A percentile compares a stretch with the other conserved stretches of the same genome.
Evolutionary conservation across 2,329 filamentous ascomycete species (phyloP).

Genomic region (Alternaria infectoria): DNA sequence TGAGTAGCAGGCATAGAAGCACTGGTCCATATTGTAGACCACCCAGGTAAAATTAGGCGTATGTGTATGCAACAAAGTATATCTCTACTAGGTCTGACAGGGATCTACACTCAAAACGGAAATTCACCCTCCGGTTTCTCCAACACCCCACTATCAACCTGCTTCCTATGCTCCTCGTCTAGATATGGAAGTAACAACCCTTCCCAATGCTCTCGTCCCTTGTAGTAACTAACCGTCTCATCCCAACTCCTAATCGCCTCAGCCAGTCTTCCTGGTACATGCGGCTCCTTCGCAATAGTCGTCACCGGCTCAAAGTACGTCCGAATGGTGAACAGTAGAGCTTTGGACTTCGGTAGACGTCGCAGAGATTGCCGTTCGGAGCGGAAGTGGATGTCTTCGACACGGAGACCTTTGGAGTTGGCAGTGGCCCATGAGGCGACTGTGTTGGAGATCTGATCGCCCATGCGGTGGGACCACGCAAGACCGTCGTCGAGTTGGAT

Average conservation of each 20-base stretch:
- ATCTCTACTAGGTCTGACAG: too few relatives aligned
- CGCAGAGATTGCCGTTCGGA: background rate
- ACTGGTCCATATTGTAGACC: background rate
- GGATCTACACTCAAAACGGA: background rate
- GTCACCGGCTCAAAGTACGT: conserved; percentile 3
- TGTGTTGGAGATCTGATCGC: background rate
- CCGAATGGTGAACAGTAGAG: background rate
- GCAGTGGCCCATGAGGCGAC: conserved; percentile 2
- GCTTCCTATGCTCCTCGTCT: conserved; percentile 2
- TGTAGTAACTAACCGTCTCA: background rate
- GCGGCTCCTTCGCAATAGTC: conserved; percentile 1
- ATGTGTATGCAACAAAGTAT: background rate
- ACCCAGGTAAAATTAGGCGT: too few relatives aligned
- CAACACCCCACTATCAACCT: background rate
- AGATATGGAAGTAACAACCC: background rate
- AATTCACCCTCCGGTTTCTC: background rate
- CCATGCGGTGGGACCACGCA: conserved; percentile 1
- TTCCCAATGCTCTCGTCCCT: background rate
- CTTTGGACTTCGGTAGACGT: background rate
- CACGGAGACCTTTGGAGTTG: background rate
- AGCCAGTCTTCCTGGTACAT: background rate
- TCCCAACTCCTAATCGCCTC: background rate
- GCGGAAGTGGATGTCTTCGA: conserved; percentile 2
- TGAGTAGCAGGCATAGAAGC: background rate
- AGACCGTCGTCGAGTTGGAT: conserved; percentile 2